Conservation (phyloP, 1,139 yeast genomes). For the Groenewaldozyma sp. region DNA sequence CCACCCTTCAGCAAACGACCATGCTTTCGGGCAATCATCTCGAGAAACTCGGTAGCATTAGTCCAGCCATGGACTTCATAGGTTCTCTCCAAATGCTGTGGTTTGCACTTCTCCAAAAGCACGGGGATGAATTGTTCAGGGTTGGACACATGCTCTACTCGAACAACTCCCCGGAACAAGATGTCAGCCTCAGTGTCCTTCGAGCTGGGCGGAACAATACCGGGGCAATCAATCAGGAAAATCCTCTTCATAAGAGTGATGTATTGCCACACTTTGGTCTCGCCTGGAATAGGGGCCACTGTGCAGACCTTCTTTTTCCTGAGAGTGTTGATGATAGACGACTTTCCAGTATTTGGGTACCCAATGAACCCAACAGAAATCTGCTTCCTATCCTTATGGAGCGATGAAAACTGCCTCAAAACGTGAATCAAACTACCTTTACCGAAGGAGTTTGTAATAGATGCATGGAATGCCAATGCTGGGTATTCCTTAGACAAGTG, state of each 20-base stretch:
- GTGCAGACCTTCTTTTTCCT: slow-evolving; percentile 92
- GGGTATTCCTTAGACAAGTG: slow-evolving; percentile 87
- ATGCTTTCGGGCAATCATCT: slow-evolving; percentile 80
- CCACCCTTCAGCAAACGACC: slow-evolving; percentile 95
- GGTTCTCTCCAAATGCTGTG: slow-evolving; percentile 88
- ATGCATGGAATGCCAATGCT: slow-evolving; percentile 95
- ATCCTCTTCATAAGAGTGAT: slow-evolving; percentile 94
- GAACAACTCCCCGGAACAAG: slow-evolving; percentile 90
- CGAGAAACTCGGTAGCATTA: slow-evolving; percentile 75
- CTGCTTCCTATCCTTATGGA: slow-evolving; percentile 90
- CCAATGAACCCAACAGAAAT: slow-evolving; percentile 96
- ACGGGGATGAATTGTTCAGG: slow-evolving; percentile 96
- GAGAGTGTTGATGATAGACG: slow-evolving; percentile 87
- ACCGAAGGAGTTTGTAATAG: slow-evolving; percentile 95
- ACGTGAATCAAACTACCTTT: slow-evolving; percentile 92
- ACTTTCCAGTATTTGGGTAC: slow-evolving; percentile 95
- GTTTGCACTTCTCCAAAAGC: slow-evolving; percentile 73
- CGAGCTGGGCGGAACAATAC: slow-evolving; percentile 92
- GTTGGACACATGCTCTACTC: slow-evolving; percentile 90
- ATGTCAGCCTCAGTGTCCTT: slow-evolving; percentile 92
- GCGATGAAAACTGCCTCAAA: slow-evolving; percentile 80
- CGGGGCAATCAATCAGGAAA: slow-evolving; percentile 95
- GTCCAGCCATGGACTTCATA: slow-evolving; percentile 93
- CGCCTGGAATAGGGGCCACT: slow-evolving; percentile 98
- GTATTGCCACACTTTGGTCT: slow-evolving; percentile 98